phyloP scores from a whole-genome alignment of 441 rosid species.

The Populus hybrid region DNA sequence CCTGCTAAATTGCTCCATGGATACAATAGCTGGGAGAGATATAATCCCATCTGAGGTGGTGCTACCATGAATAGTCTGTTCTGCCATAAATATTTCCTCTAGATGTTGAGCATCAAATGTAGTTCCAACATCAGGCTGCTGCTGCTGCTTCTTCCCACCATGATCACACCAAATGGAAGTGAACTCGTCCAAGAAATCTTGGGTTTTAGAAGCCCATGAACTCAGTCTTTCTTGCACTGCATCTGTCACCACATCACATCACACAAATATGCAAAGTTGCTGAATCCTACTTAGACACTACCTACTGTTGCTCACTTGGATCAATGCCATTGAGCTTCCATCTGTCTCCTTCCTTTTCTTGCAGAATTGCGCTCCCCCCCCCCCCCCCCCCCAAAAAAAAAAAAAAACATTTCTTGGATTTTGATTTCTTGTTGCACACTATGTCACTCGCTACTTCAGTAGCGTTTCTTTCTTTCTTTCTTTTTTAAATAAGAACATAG shows the following conservation, averaged over 20 bases:
- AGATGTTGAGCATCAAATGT: constrained; percentile 41
- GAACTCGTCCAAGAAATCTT: constrained; percentile 30
- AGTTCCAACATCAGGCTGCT: constrained; percentile 43
- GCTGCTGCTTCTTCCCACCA: constrained; percentile 27
- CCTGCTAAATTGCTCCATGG: constrained; percentile 98
- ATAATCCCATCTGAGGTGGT: constrained; percentile 54
- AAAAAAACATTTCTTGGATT: too few species aligned
- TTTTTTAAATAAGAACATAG: too few species aligned
- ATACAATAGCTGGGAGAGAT: constrained; percentile 70
- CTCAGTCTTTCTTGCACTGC: constrained; percentile 67
- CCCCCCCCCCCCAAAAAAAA: too few species aligned
- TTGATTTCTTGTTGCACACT: too few species aligned
- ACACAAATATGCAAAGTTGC: not conserved
- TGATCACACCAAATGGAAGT: constrained; percentile 59
- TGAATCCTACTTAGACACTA: not conserved
- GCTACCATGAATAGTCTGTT: constrained; percentile 58
- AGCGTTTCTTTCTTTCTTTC: too few species aligned
- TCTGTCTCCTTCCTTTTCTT: too few species aligned
- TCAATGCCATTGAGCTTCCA: constrained; percentile 77
- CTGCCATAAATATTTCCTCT: constrained; percentile 71
- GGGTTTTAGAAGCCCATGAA: constrained; percentile 28
- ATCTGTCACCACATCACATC: constrained; percentile 35
- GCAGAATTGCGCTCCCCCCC: too few species aligned
- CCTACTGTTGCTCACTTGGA: constrained; percentile 39
- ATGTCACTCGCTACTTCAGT: too few species aligned